Conservation (phyloP, 2,329 filamentous ascomycete species). For the Lachnellula willkommii region DNA sequence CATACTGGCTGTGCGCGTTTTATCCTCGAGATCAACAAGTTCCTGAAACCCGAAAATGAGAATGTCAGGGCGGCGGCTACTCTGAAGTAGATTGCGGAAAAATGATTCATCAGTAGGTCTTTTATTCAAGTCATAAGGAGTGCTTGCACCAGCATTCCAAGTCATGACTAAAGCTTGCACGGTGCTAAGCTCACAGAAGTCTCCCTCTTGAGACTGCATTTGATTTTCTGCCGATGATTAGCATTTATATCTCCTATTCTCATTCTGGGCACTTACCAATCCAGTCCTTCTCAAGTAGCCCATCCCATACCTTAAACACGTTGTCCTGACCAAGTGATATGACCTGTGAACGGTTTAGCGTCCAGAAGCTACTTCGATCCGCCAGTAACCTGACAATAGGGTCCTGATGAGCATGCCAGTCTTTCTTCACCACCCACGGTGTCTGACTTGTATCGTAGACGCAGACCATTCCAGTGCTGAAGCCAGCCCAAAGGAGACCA, state of each 20-base stretch:
- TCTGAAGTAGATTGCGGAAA: constrained; percentile 71
- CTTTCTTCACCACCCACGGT: constrained; percentile 90
- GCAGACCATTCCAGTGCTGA: constrained; percentile 88
- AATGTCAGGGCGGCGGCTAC: constrained; percentile 78
- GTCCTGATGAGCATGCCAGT: constrained; percentile 87
- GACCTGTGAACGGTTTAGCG: constrained; percentile 76
- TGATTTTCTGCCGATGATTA: constrained; percentile 53
- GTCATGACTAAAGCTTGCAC: constrained; percentile 78
- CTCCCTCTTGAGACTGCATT: constrained; percentile 76
- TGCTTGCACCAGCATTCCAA: constrained; percentile 96
- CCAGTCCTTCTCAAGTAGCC: constrained; percentile 88
- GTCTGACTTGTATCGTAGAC: constrained; percentile 78
- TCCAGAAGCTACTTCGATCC: constrained; percentile 80
- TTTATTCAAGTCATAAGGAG: constrained; percentile 74
- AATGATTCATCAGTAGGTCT: constrained; percentile 68
- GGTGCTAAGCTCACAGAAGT: constrained; percentile 82
- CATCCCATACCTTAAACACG: constrained; percentile 82
- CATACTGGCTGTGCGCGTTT: constrained; percentile 88
- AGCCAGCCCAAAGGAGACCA: constrained; percentile 83
- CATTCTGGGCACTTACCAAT: constrained; percentile 47
- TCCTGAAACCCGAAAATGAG: constrained; percentile 97
- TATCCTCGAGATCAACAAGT: constrained; percentile 95
- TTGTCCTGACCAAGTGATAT: constrained; percentile 85
- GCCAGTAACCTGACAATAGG: constrained; percentile 72
- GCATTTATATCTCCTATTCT: neutral